Conservation (phyloP, 768 basidiomycete genomes). For the Auricularia sp. region DNA sequence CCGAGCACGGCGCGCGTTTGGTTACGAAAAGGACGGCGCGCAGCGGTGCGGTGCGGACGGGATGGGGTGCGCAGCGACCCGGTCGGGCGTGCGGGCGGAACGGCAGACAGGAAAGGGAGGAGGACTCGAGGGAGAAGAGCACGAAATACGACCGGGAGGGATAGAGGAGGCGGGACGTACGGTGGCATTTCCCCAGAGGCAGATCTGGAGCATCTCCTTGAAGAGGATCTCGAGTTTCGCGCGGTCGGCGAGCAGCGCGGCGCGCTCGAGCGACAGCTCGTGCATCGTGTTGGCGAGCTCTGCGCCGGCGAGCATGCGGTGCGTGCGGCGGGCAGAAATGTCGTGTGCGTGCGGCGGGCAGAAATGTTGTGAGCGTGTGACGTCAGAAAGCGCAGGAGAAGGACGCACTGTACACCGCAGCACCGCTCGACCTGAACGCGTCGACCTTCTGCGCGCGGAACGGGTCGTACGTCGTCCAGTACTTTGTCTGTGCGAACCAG, state of each 20-base stretch:
- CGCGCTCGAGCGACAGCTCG: slow-evolving; percentile 47
- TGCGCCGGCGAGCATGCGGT: slow-evolving; percentile 19
- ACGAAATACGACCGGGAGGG: too few relatives aligned
- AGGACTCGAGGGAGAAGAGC: too few relatives aligned
- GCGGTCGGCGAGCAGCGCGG: slow-evolving; percentile 33
- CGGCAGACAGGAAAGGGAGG: too few relatives aligned
- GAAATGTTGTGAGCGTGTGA: neutral
- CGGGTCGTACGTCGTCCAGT: slow-evolving; percentile 75
- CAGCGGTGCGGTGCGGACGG: too few relatives aligned
- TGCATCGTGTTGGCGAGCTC: slow-evolving; percentile 68
- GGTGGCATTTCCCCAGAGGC: slow-evolving; percentile 49
- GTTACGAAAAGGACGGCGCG: too few relatives aligned
- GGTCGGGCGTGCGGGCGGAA: too few relatives aligned
- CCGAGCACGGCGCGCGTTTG: too few relatives aligned
- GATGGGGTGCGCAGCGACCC: too few relatives aligned
- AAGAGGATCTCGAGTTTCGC: slow-evolving; percentile 57
- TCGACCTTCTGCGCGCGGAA: slow-evolving; percentile 72
- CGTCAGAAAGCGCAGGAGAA: neutral
- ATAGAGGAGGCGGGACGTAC: neutral
- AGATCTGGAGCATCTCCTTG: slow-evolving; percentile 83
- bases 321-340: neutral
- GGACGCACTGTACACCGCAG: slow-evolving; percentile 65
- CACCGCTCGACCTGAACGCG: slow-evolving; percentile 69
- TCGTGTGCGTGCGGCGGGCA: neutral
- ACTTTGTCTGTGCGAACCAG: slow-evolving; percentile 52